Evolutionary conservation across 2,329 filamentous ascomycete species (phyloP), one percentile per base, ranked within the genome.

Genomic region (Neofusicoccum sp.): DNA sequence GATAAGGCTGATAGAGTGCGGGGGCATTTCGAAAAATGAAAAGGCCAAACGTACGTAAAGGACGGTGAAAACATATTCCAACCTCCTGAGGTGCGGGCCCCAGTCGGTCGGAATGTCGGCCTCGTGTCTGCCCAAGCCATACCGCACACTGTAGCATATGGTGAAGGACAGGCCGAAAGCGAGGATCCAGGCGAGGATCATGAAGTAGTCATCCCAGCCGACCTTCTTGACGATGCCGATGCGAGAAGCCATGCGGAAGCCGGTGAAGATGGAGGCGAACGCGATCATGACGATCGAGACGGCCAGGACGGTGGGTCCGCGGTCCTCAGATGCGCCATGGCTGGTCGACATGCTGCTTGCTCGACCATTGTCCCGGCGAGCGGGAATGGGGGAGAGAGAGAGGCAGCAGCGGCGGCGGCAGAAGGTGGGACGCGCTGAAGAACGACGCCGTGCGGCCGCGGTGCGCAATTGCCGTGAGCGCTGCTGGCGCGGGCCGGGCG

Each of bases 201-300:
- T 95, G 69, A 91, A 85, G 76, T 88, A 90, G 80, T 97, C 93
- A 77, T 96, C 92, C 80, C 85, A 85, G 62, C 84, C 87, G 58
- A 92, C 78, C 61, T 84, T 87, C 68, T 85, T 86, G 62, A 97
- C 89, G 56, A 97, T 88, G 50, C 84, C 86, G 56, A 85, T 82
- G 33, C 93, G 85, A 65, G 90, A 92, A 45, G 91, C 78, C 68
- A 96, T 81, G 61, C 93, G 87, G 39, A 91, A 84, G 45, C 82
- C 81, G 68, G 97, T 91, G 73, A 96, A 94, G 61, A 90, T 71
- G 43, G 89, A 89, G 58, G 91, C 87, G 59, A 93, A 75, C 28
- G 84, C 83, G 66, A 93, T 83, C 58, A 89, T 91, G 22, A 84
- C 80, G 6, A 85, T 84, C n/a, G 89, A 89, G 66, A 92, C 89